These are phyloP conservation scores for Fusarium sp. DNA, from an alignment of 2,329 filamentous ascomycete species.

Conservation along the genomic window DNA sequence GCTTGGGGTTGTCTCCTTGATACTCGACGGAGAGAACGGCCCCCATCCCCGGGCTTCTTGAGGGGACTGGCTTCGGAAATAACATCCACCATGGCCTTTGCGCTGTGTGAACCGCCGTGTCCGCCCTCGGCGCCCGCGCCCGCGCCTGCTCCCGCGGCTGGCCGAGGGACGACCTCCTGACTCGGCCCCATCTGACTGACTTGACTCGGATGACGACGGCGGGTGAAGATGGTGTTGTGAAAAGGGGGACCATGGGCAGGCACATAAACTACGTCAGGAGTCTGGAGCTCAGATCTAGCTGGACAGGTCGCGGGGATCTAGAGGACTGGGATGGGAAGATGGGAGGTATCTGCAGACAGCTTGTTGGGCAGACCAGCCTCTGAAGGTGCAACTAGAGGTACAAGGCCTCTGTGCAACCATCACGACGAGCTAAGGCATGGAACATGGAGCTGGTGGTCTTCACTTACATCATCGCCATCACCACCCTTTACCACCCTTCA, in stretches of 20 bases:
- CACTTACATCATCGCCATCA: constrained; percentile 39
- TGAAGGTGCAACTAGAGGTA: constrained; percentile 12
- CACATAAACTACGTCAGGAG: constrained; percentile 31
- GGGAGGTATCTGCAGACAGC: constrained; percentile 16
- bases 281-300: constrained; percentile 39
- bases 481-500: not conserved
- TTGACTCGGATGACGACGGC: constrained; percentile 46
- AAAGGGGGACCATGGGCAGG: constrained; percentile 21
- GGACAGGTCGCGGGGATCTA: constrained; percentile 23
- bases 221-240: constrained; percentile 32
- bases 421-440: constrained; percentile 30
- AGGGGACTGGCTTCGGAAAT: constrained; percentile 18
- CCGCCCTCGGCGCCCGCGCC: constrained; percentile 3
- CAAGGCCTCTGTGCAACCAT: constrained; percentile 36
- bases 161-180: constrained; percentile 43
- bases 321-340: constrained; percentile 28
- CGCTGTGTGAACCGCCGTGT: constrained; percentile 9
- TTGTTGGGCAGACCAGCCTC: constrained; percentile 6
- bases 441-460: constrained; percentile 34
- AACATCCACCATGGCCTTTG: constrained; percentile 7
- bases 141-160: constrained; percentile 24
- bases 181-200: constrained; percentile 46
- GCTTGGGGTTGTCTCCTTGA: constrained; percentile 27
- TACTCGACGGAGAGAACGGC: constrained; percentile 17
- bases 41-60: constrained; percentile 22